Conservation (phyloP, 2,329 filamentous ascomycete species). For the Trichoderma cornu-damae region DNA sequence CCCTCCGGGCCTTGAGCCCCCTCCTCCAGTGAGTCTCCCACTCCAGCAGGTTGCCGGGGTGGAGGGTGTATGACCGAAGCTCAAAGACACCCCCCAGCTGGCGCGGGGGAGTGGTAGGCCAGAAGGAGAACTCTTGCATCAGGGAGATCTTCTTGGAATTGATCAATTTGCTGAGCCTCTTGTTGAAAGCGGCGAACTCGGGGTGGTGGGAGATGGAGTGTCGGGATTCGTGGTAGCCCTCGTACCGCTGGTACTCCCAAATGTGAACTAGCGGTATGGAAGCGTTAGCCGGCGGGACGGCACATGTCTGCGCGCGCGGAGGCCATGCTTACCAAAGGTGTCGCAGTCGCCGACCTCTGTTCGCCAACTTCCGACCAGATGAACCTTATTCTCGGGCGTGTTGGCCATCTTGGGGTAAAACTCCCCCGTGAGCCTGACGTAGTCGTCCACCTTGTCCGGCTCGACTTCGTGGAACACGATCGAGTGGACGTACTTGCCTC, state of each 20-base stretch:
- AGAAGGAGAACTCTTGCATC: slow-evolving; percentile 99
- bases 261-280: slow-evolving; percentile 71
- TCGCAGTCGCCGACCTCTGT: slow-evolving; percentile 97
- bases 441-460: slow-evolving; percentile 92
- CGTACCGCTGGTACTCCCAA: slow-evolving; percentile 98
- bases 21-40: slow-evolving; percentile 99
- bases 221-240: slow-evolving; percentile 89
- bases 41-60: slow-evolving; percentile 91
- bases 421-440: slow-evolving; percentile 77
- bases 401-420: slow-evolving; percentile 92
- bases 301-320: background rate
- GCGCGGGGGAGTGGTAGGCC: slow-evolving; percentile 89
- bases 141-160: slow-evolving; percentile 79
- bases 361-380: slow-evolving; percentile 95
- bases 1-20: slow-evolving; percentile 80
- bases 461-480: slow-evolving; percentile 96
- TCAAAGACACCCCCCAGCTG: slow-evolving; percentile 91
- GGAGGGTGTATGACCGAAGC: slow-evolving; percentile 90
- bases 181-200: slow-evolving; percentile 78
- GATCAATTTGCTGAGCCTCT: slow-evolving; percentile 80
- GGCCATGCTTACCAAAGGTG: slow-evolving; percentile 68
- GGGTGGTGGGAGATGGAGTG: slow-evolving; percentile 78
- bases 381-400: slow-evolving; percentile 82
- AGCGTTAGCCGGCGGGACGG: background rate
- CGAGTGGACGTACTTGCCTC: slow-evolving; percentile 97